Conservation (phyloP, 78 protist species). For the Dictyostelium purpureum region DNA sequence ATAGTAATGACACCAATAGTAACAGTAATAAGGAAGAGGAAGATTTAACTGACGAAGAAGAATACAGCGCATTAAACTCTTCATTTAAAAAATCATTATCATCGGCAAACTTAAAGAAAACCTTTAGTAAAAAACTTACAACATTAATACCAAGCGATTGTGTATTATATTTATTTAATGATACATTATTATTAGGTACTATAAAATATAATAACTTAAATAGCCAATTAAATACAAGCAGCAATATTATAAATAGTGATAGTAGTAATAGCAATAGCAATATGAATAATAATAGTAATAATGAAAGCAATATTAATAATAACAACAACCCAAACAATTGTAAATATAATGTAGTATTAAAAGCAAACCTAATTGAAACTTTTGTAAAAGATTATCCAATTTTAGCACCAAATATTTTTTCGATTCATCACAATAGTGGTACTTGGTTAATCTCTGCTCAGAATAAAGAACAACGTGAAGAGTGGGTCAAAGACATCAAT, state of each 20-base stretch:
- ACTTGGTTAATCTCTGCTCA: constrained; percentile 19
- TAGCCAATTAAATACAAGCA: neutral
- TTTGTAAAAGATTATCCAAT: constrained; percentile 20
- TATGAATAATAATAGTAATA: neutral
- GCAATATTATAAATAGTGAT: neutral
- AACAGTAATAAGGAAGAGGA: neutral
- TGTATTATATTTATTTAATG: constrained; percentile 27
- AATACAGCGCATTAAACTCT: neutral
- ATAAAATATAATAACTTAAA: neutral
- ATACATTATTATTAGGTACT: constrained; percentile 34
- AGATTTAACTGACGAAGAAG: constrained; percentile 24
- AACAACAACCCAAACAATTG: neutral
- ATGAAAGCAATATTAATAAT: neutral
- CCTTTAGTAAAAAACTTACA: neutral
- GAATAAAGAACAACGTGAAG: constrained; percentile 1
- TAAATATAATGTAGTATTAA: constrained; percentile 11
- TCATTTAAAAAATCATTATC: constrained; percentile 1
- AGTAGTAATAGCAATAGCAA: neutral
- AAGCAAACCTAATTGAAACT: neutral
- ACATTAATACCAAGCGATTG: constrained; percentile 36
- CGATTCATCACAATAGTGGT: constrained; percentile 52
- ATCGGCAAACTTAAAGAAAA: neutral
- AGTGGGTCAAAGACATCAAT: neutral
- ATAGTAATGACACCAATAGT: neutral
- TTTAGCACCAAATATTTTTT: constrained; percentile 1